Percentiles rank a stretch among this genome's conserved stretches.
These are phyloP conservation scores for Verticillium longisporum DNA, from an alignment of 2,329 filamentous ascomycete genomes.

Conservation along the genomic window DNA sequence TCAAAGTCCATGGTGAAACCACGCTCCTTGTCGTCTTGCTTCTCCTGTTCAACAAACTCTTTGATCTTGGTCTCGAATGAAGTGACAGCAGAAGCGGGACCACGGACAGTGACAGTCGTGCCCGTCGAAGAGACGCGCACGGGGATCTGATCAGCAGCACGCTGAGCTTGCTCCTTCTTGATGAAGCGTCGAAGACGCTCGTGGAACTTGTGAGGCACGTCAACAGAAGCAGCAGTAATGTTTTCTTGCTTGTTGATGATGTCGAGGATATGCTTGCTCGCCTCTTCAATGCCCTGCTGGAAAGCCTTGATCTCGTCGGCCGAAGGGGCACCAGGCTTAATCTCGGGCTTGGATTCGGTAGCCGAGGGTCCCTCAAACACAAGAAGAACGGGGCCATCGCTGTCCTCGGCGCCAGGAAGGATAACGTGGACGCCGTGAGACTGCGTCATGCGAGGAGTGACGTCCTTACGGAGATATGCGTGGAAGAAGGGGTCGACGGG, in stretches of 20 bases:
- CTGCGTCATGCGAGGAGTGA: slow-evolving; percentile 56
- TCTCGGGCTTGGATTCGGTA: slow-evolving; percentile 10
- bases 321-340: slow-evolving; percentile 11
- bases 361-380: slow-evolving; percentile 62
- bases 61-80: slow-evolving; percentile 66
- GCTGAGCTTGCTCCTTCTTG: slow-evolving; percentile 54
- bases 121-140: slow-evolving; percentile 52
- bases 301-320: slow-evolving; percentile 45
- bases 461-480: slow-evolving; percentile 59
- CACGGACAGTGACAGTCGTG: slow-evolving; percentile 64
- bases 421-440: slow-evolving; percentile 68
- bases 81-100: slow-evolving; percentile 66
- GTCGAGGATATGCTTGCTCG: slow-evolving; percentile 48
- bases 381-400: slow-evolving; percentile 57
- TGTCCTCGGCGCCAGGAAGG: slow-evolving; percentile 57
- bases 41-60: slow-evolving; percentile 78
- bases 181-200: slow-evolving; percentile 58
- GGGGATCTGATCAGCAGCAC: slow-evolving; percentile 50
- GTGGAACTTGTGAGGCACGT: slow-evolving; percentile 58
- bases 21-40: slow-evolving; percentile 88
- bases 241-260: slow-evolving; percentile 53
- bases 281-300: slow-evolving; percentile 47
- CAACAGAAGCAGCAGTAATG: slow-evolving; percentile 42
- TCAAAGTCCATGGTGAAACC: slow-evolving; percentile 82
- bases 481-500: slow-evolving; percentile 75